Conservation (phyloP, 2,329 filamentous ascomycete species). For the Mollisiaceae sp. region DNA sequence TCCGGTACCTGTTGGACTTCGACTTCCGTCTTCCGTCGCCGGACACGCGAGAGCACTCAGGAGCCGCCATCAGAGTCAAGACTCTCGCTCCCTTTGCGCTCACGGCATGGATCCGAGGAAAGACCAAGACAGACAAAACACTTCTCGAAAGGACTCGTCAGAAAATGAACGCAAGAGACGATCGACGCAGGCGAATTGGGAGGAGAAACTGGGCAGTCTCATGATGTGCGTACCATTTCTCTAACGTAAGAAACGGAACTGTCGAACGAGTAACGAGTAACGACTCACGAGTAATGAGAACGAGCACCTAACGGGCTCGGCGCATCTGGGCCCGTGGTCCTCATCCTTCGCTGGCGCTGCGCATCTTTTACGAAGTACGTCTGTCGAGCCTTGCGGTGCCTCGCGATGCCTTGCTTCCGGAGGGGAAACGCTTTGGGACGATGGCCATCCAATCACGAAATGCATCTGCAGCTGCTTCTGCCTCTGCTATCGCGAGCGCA, state of each 20-base stretch:
- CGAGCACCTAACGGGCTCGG: no score
- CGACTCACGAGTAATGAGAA: no score
- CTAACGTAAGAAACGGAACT: neutral
- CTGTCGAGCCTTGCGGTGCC: neutral
- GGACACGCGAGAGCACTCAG: no score
- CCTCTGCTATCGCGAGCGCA: no score
- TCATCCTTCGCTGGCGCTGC: neutral
- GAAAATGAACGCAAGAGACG: no score
- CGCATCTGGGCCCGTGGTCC: neutral
- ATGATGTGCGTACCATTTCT: neutral
- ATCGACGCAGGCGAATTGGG: no score
- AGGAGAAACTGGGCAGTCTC: neutral
- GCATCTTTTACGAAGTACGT: neutral
- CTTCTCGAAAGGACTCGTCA: no score
- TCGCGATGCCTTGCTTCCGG: conserved; percentile 1
- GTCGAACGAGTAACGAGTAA: no score
- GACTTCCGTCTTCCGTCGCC: neutral
- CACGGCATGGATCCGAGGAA: no score
- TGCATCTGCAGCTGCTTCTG: neutral
- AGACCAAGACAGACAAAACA: no score
- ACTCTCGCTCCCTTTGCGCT: no score
- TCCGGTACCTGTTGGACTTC: neutral
- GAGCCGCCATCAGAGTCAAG: no score
- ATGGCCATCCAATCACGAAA: neutral
- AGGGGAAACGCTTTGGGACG: neutral